phyloP scores from a whole-genome alignment of 148 eudicot species.

The Suaeda aralocaspica region DNA sequence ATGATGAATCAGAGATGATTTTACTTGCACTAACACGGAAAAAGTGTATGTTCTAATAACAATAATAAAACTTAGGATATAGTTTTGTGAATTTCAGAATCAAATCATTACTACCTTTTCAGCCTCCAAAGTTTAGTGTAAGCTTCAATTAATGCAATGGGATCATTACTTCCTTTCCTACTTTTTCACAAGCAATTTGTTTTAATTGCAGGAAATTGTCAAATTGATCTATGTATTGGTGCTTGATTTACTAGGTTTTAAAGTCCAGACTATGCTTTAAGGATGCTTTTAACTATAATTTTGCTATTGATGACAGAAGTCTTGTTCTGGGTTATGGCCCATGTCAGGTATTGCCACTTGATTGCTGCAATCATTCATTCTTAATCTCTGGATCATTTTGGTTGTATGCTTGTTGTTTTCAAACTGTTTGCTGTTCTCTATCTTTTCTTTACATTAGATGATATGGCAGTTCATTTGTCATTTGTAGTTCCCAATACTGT shows the following conservation, averaged over 20 bases:
- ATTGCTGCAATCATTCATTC: constrained; percentile 1
- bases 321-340: constrained; percentile 90
- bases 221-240: constrained; percentile 95
- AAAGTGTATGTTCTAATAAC: not conserved
- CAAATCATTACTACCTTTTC: not conserved
- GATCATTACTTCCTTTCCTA: constrained; percentile 9
- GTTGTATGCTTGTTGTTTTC: constrained; percentile 8
- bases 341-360: constrained; percentile 66
- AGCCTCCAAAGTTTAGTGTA: no score
- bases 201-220: constrained; percentile 66
- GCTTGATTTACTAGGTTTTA: constrained; percentile 98
- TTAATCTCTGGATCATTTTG: no score
- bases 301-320: constrained; percentile 59
- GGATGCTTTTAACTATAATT: constrained; percentile 75
- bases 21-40: not conserved
- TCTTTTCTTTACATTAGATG: not conserved
- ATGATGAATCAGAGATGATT: no score
- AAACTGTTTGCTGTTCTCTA: not conserved
- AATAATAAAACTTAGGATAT: no score
- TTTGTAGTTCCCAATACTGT: constrained; percentile 90
- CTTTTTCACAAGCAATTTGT: no score
- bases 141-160: not conserved
- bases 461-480: not conserved
- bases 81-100: not conserved
- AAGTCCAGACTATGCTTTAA: constrained; percentile 96